Percentiles rank a stretch among this genome's conserved stretches.
Conservation (phyloP, 2,329 filamentous ascomycete genomes). For the Alternaria ethzedia region DNA sequence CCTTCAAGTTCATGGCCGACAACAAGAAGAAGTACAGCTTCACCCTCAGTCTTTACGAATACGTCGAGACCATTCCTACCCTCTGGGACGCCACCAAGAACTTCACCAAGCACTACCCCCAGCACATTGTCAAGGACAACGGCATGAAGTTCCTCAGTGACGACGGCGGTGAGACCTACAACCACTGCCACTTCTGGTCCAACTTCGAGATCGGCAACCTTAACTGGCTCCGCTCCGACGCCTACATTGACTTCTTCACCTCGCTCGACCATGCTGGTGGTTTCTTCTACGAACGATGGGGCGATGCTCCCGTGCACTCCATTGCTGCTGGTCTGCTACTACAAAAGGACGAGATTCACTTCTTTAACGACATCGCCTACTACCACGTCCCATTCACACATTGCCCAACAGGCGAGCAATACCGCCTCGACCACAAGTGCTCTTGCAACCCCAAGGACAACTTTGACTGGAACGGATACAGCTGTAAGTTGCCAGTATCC, state of each 20-base stretch:
- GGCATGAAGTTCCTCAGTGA: constrained; percentile 91
- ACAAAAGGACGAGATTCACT: constrained; percentile 93
- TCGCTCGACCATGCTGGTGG: constrained; percentile 87
- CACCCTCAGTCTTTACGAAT: constrained; percentile 93
- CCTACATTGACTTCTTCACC: constrained; percentile 91
- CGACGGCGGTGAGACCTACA: constrained; percentile 89
- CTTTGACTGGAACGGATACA: constrained; percentile 99
- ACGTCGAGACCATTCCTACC: constrained; percentile 93
- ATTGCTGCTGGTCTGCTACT: constrained; percentile 88
- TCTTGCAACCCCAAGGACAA: constrained; percentile 96
- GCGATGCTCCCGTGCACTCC: constrained; percentile 97
- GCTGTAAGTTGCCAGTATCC: constrained; percentile 68
- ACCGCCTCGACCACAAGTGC: constrained; percentile 83
- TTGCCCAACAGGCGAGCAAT: constrained; percentile 90
- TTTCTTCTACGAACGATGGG: constrained; percentile 99
- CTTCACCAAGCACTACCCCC: constrained; percentile 88
- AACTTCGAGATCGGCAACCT: constrained; percentile 98
- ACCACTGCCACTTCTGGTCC: constrained; percentile 99
- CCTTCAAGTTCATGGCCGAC: constrained; percentile 95
- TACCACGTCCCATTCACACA: constrained; percentile 98
- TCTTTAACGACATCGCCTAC: constrained; percentile 99
- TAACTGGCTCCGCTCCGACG: constrained; percentile 87
- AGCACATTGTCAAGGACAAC: constrained; percentile 85
- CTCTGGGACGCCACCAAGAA: constrained; percentile 95
- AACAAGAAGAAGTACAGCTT: constrained; percentile 99